phyloP scores from a whole-genome alignment of 2,329 filamentous ascomycete species.

The Pseudogymnoascus sp. region DNA sequence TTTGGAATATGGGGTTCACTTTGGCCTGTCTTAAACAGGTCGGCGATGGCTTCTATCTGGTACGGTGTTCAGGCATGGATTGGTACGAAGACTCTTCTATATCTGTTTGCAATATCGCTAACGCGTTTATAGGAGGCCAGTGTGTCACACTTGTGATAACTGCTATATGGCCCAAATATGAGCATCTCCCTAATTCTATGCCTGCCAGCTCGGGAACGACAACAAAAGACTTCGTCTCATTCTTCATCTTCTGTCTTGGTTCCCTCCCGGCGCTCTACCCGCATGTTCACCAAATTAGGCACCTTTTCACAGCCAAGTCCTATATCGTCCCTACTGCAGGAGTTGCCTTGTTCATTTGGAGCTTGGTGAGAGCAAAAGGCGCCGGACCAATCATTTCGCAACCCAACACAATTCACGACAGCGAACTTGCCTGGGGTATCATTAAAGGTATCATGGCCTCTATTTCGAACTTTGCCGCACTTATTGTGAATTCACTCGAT shows the following conservation, averaged over 20 bases:
- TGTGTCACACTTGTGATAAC: conserved; percentile 86
- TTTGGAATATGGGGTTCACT: conserved; percentile 85
- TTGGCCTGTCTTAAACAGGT: conserved; percentile 83
- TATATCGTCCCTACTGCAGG: conserved; percentile 74
- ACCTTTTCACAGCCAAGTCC: conserved; percentile 85
- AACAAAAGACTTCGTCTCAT: conserved; percentile 68
- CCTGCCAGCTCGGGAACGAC: conserved; percentile 56
- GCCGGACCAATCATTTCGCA: conserved; percentile 75
- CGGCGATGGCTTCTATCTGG: conserved; percentile 75
- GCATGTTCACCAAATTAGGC: conserved; percentile 78
- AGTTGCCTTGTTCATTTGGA: conserved; percentile 80
- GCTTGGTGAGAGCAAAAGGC: conserved; percentile 70
- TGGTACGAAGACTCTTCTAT: neutral
- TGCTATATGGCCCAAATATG: conserved; percentile 61
- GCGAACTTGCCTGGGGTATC: conserved; percentile 68
- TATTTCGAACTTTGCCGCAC: conserved; percentile 82
- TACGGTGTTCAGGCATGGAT: conserved; percentile 82
- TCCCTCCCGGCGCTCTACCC: conserved; percentile 83
- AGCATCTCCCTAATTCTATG: conserved; percentile 59
- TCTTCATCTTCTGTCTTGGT: conserved; percentile 77
- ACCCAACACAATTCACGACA: conserved; percentile 52
- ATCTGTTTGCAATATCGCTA: neutral
- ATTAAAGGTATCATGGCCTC: conserved; percentile 80
- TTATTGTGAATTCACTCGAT: conserved; percentile 74
- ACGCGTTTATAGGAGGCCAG: conserved; percentile 47